Base-by-base conservation (phyloP, 2,329 filamentous ascomycete species). In the Aspergillus hortae region DNA sequence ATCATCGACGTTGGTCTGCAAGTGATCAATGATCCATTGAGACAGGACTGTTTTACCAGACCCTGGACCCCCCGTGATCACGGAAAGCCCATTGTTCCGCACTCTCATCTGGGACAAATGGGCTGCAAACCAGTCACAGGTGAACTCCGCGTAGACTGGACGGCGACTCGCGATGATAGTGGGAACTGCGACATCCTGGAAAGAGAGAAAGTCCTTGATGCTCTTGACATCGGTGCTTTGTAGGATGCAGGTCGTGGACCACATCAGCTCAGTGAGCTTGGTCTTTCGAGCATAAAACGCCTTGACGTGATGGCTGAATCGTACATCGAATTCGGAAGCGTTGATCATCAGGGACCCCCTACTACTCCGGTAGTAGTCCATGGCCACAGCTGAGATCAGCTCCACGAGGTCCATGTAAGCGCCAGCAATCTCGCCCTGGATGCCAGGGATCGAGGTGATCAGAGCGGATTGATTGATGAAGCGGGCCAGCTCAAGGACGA, bases 41-140 rank as follows among this genome's bases (percentile, higher is more conserved):
- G 46, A 48, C 36, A 48, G 35, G 12, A 48, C 46, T 2, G 46
- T 48, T 19, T 48, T 48, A 27, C 46, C 46, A 6, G 46, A 40
- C 9, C 46, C 46, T 3, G 36, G 17, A 10, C 30, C 46, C 14
- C 46, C 46, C 11, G 36, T 42, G 14, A 48, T 17, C 10, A 25
- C 35, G n/a, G 27, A 48, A 17, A 48, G 19, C 12, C 35, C 23
- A 14, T 19, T 42, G 4, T 48, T 38, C 4, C 46, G 38, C 12
- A 36, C 38, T 12, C 17, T 41, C 4, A 48, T 48, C 12, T 48
- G 46, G 19, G 21, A 40, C 14, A 48, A 30, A n/a, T 38, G 35
- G 35, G 30, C 32, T n/a, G 46, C n/a, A 32, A 48, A 48, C 46
- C 46, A 48, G 33, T 48, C 46, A 15, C 46, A 48, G 14, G 46